A percentile compares a stretch with the other conserved stretches of the same genome.
Evolutionary conservation across 192 early-diverging fungal species (phyloP).

Genomic region (Lobosporangium transversale): DNA sequence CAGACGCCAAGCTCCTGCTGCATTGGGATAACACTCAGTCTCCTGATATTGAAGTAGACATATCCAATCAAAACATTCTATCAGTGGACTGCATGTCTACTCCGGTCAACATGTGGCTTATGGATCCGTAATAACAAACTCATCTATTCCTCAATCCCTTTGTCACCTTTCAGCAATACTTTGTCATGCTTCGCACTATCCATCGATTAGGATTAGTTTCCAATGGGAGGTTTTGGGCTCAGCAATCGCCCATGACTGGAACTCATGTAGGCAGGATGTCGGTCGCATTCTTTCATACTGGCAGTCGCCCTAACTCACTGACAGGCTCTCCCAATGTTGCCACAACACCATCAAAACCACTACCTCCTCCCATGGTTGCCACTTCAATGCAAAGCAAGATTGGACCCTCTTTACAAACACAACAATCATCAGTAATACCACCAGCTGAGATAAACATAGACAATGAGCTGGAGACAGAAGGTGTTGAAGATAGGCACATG

Average conservation of each 20-base stretch:
- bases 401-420: not conserved
- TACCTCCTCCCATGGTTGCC: slow-evolving; percentile 37
- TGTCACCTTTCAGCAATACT: no score
- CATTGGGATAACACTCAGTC: no score
- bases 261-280: slow-evolving; percentile 2
- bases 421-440: not conserved
- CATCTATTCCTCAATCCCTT: no score
- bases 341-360: slow-evolving; percentile 35
- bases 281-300: slow-evolving; percentile 29
- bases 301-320: slow-evolving; percentile 15
- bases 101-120: slow-evolving; percentile 35
- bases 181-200: slow-evolving; percentile 26
- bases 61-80: no score
- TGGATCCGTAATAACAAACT: no score
- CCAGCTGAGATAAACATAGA: not conserved
- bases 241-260: not conserved
- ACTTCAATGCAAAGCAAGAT: not conserved
- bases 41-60: no score
- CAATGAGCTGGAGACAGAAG: not conserved
- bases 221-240: slow-evolving; percentile 6
- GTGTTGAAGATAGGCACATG: not conserved
- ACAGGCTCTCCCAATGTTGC: slow-evolving; percentile 30
- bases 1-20: no score
- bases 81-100: no score
- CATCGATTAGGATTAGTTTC: slow-evolving; percentile 19